Conservation (phyloP, 352 stramenopile species). For the Pythium phragmitis region DNA sequence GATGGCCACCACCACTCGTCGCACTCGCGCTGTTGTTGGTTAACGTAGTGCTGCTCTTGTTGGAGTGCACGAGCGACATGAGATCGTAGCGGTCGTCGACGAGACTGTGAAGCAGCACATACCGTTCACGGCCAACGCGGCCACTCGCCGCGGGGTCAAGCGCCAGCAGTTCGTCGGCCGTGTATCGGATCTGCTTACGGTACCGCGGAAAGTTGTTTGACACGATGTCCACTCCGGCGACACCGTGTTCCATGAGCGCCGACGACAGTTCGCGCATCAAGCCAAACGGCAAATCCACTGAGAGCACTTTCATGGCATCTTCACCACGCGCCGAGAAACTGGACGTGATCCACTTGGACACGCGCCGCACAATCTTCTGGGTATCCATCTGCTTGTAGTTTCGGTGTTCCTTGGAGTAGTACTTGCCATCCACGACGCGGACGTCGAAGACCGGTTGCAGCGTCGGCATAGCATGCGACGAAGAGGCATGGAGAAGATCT, state of each 20-base stretch:
- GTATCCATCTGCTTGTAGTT: constrained; percentile 68
- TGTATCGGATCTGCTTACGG: constrained; percentile 81
- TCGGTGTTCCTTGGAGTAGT: constrained; percentile 55
- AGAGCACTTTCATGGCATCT: constrained; percentile 83
- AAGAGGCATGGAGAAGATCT: constrained; percentile 11
- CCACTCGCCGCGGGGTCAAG: constrained; percentile 47
- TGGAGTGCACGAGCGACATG: constrained; percentile 68
- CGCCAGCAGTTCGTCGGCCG: constrained; percentile 68
- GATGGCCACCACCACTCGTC: constrained; percentile 8
- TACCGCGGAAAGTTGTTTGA: constrained; percentile 63
- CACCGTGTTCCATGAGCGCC: constrained; percentile 72
- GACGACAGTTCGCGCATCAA: constrained; percentile 82
- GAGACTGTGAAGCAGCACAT: constrained; percentile 79
- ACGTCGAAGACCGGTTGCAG: constrained; percentile 79
- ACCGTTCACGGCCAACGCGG: constrained; percentile 59
- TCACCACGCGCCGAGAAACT: constrained; percentile 73
- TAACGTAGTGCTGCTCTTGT: constrained; percentile 26
- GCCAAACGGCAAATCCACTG: constrained; percentile 75
- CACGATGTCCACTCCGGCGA: constrained; percentile 52
- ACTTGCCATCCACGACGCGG: constrained; percentile 69
- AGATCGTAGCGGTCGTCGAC: constrained; percentile 87
- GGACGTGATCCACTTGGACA: constrained; percentile 85
- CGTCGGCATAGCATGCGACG: constrained; percentile 8
- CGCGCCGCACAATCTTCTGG: constrained; percentile 79
- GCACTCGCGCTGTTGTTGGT: constrained; percentile 2